Conservation (phyloP, 208 protist genomes). For the Crithidia bombi region DNA sequence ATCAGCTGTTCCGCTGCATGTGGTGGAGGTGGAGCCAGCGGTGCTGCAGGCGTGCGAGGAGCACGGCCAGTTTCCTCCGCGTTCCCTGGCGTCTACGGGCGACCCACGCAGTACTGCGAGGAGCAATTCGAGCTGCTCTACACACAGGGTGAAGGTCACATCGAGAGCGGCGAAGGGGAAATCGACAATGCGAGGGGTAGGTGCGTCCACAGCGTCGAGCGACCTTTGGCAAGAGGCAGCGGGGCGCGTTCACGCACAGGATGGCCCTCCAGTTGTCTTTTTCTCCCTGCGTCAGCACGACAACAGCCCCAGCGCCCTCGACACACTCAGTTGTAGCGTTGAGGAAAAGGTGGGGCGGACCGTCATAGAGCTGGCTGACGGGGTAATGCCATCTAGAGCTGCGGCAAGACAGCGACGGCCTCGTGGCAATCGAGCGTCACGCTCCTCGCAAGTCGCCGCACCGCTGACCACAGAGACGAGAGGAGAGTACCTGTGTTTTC, state of each 20-base stretch:
- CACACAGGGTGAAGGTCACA: too few relatives aligned
- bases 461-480: not conserved
- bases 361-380: too few relatives aligned
- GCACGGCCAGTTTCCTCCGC: slow-evolving; percentile 52
- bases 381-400: too few relatives aligned
- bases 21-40: slow-evolving; percentile 81
- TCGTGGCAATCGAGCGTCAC: too few relatives aligned
- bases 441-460: not conserved
- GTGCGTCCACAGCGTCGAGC: not conserved
- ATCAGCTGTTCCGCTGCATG: slow-evolving; percentile 52
- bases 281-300: slow-evolving; percentile 3
- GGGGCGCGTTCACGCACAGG: not conserved
- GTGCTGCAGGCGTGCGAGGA: slow-evolving; percentile 57
- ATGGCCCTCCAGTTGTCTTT: not conserved
- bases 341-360: too few relatives aligned
- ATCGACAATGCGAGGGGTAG: too few relatives aligned
- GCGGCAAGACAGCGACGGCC: too few relatives aligned
- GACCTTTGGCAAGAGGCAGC: slow-evolving; percentile 1
- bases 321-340: too few relatives aligned
- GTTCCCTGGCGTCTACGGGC: too few relatives aligned
- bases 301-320: not conserved
- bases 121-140: too few relatives aligned
- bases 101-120: too few relatives aligned
- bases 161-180: too few relatives aligned
- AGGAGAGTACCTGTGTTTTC: slow-evolving; percentile 15